Evolutionary conservation across 2,329 filamentous ascomycete species (phyloP), one percentile per base, ranked within the genome.

Genomic region (Teratosphaeria pseudoeucalypti): DNA sequence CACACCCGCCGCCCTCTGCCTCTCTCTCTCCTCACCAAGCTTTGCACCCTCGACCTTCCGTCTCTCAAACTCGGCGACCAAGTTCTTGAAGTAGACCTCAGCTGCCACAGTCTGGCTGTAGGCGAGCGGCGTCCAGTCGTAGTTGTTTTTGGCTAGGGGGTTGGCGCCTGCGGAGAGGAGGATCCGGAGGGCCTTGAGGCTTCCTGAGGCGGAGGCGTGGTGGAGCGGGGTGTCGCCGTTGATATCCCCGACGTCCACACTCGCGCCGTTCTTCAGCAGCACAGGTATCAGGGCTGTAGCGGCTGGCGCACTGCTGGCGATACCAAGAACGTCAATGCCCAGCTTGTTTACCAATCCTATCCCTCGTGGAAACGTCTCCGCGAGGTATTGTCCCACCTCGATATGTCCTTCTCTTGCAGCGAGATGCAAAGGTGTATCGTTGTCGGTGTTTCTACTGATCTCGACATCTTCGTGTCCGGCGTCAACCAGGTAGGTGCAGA

Each of bases 151-250:
- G 58, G 83, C 83, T 58, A 87, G 80, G 0, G 88, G 83, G 65
- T 91, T 86, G 0, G 90, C 89, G 11, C 90, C 90, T 0, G 88
- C 89, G 2, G 87, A 85, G 12, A 95, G 79, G 57, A 95, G 77
- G 39, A 90, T 87, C 52, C 90, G 80, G 58, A 95, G 75, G 0
- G 89, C 87, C 58, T 91, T 84, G 54, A 95, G 74, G 66, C 92
- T 88, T 1, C 90, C 90, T 67, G 89, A 89, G 54, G 87, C 87
- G 68, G 85, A 90, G 12, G 91, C 91, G 75, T 94, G 91, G 74
- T 95, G 90, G 52, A 95, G 78, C 0, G 90, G 88, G 2, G 90
- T 95, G 71, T 95, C 94, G n/a, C 90, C 90, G 60, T 87, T 82
- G 1, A 79, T 68, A 68, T 95, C 90, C 19, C 59, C 61, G 56